phyloP scores from a whole-genome alignment of 140 eudicot species.

The Ambrosia hybrid region DNA sequence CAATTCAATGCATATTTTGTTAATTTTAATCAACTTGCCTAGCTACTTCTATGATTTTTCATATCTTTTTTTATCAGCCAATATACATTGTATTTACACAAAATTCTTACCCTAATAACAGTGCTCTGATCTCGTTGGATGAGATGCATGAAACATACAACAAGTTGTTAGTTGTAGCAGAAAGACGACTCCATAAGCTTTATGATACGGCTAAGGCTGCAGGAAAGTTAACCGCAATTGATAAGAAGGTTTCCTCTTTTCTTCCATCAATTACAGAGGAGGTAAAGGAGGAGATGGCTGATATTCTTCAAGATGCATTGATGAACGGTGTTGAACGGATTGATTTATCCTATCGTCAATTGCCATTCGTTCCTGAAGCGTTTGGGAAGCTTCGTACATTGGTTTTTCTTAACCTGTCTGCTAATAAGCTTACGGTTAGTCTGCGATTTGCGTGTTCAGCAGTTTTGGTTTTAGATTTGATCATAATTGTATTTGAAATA shows the following conservation, averaged over 20 bases:
- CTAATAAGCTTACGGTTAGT: slow-evolving; percentile 69
- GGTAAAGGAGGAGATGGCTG: slow-evolving; percentile 73
- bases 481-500: slow-evolving; percentile 19
- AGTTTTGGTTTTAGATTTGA: too few relatives aligned
- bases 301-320: slow-evolving; percentile 57
- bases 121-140: slow-evolving; percentile 66
- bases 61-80: too few relatives aligned
- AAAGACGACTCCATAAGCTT: slow-evolving; percentile 70
- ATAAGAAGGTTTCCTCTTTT: slow-evolving; percentile 27
- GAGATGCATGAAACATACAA: slow-evolving; percentile 71
- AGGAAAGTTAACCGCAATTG: slow-evolving; percentile 37
- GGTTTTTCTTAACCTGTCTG: slow-evolving; percentile 67
- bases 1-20: too few relatives aligned
- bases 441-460: too few relatives aligned
- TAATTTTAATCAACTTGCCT: too few relatives aligned
- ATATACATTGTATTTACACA: too few relatives aligned
- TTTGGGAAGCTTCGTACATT: slow-evolving; percentile 65
- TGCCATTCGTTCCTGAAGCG: slow-evolving; percentile 74
- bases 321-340: slow-evolving; percentile 53
- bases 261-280: slow-evolving; percentile 47
- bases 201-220: slow-evolving; percentile 69
- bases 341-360: slow-evolving; percentile 49
- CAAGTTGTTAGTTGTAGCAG: slow-evolving; percentile 64
- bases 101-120: not conserved
- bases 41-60: too few relatives aligned